phyloP scores from a whole-genome alignment of 768 basidiomycete species.

The Ramaria rubella region DNA sequence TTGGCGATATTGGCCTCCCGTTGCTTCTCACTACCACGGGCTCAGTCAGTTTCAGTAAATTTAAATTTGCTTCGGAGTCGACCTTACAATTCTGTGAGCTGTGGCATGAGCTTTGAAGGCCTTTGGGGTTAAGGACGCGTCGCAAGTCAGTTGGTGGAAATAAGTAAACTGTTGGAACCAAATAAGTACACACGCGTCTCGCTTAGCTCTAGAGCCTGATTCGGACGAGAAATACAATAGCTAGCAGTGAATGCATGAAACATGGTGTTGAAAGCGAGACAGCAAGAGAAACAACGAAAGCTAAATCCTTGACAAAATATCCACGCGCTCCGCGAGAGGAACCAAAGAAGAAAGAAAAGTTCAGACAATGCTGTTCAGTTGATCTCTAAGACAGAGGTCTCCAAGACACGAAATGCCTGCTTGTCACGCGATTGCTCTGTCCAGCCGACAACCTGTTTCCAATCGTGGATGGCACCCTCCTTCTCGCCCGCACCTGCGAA shows the following conservation, averaged over 20 bases:
- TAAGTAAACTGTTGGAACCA: too few species aligned
- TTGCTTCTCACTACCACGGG: slow-evolving; percentile 21
- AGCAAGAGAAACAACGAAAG: slow-evolving; percentile 2
- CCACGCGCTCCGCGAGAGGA: slow-evolving; percentile 5
- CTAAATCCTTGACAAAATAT: neutral
- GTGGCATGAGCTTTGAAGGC: neutral
- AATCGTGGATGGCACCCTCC: slow-evolving; percentile 75
- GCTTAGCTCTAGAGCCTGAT: neutral
- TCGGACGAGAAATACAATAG: neutral
- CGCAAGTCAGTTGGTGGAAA: neutral
- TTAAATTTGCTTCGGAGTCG: neutral
- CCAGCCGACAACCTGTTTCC: slow-evolving; percentile 77
- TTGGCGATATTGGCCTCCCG: slow-evolving; percentile 75
- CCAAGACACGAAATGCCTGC: slow-evolving; percentile 68
- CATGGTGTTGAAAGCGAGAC: slow-evolving; percentile 3
- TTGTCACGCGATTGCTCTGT: slow-evolving; percentile 74
- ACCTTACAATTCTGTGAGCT: slow-evolving; percentile 6
- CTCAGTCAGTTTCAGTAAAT: too few species aligned
- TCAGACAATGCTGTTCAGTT: slow-evolving; percentile 14
- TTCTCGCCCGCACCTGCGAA: slow-evolving; percentile 81
- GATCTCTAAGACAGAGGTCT: slow-evolving; percentile 73
- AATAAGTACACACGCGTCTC: slow-evolving; percentile 6
- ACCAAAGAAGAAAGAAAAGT: neutral
- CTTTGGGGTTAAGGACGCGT: slow-evolving; percentile 5
- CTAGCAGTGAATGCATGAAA: neutral